Base-by-base conservation (phyloP, 768 basidiomycete species). In the Phlebiopsis gigantea region DNA sequence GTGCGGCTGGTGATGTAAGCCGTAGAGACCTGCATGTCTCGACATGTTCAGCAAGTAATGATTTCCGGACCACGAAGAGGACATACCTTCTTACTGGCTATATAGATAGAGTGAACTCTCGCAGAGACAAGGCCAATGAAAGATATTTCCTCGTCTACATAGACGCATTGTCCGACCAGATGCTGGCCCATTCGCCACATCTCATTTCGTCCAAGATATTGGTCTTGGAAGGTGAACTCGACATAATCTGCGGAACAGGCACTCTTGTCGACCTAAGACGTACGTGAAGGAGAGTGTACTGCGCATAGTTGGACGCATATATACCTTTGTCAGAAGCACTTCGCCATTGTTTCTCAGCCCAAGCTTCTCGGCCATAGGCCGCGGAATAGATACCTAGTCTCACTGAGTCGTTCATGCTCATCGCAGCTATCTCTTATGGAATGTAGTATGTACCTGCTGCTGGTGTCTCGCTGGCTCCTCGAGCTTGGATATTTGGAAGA, bases 151-250 rank as follows among this genome's bases (percentile, higher is more conserved):
- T 98, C 90, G 57, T 88, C 84, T 1, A 82, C 79, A 66, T 93
- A 88, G 21, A 97, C 75, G 65, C 91, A 94, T 63, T 86, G 85
- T 8, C 85, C 87, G 25, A 85, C 84, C 15, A 98, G 77, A 50
- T 86, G 79, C 67, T 88, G 85, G n/a, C 85, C 86, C 7, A 98
- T 77, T 47, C 93, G 78, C 93, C 95, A 98, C 93, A 97, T 96
- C 62, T 98, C 97, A 59, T 90, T 93, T 46, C 97, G 83, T 15
- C 95, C 96, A 15, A 98, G 78, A 68, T 98, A 98, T 66, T 96
- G 93, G 68, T 97, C 94, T 60, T 91, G 90, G 66, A 98, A 98
- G 46, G 85, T 84, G 56, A 98, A 80, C 65, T 98, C 96, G 49
- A 98, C 79, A 66, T 86, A 87, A 58, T 90, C 85, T 0, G 89